Base-by-base conservation (phyloP, 1,284 basidiomycete species). In the Irpex rosettiformis region DNA sequence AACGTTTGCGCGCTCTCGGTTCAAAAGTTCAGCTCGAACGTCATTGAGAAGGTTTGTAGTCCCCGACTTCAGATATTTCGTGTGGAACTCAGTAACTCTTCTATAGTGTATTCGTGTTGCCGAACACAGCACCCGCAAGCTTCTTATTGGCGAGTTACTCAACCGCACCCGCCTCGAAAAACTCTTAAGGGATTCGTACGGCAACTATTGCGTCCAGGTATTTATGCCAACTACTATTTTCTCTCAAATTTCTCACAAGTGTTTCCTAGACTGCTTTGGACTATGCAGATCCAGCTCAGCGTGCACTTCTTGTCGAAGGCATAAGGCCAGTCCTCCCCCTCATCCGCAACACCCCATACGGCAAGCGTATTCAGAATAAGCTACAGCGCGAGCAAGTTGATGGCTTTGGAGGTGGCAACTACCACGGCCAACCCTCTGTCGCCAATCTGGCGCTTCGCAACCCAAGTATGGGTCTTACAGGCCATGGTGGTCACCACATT, bases 1-100 rank as follows among this genome's bases (percentile, higher is more conserved):
- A 98, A 99, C 71, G 94, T 99, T 59, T 99, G 96, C 73, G 92
- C 94, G 25, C 80, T 99, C 55, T 98, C 96, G 10, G 96, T 98
- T 42, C 97, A 99, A 74, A 99, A 99, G 78, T 99, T 97, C 76
- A 94, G 93, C 72, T 97, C 91, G 59, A 96, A 96, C 72, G 93
- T 95, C 59, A 94, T 96, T 66, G 93, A 94, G 75, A 95, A 96
- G 82, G 89, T 89, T 40, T 27, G 75, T 64, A n/a, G 7, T 11
- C 10, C 22, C 4, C 29, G 5, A 11, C 29, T 10, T n/a, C 48
- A 25, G 52, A 10, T 1, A 16, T 51, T 21, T 7, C 22, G 6
- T 22, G 48, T 10, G 27, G 22, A 27, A 13, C 10, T 28, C 13
- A n/a, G 27, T 51, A 2, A 27, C 25, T 33, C 28, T 58, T 28